These are phyloP conservation scores for Boehmeria nivea DNA, from an alignment of 306 rosid species.

Conservation along the genomic window DNA sequence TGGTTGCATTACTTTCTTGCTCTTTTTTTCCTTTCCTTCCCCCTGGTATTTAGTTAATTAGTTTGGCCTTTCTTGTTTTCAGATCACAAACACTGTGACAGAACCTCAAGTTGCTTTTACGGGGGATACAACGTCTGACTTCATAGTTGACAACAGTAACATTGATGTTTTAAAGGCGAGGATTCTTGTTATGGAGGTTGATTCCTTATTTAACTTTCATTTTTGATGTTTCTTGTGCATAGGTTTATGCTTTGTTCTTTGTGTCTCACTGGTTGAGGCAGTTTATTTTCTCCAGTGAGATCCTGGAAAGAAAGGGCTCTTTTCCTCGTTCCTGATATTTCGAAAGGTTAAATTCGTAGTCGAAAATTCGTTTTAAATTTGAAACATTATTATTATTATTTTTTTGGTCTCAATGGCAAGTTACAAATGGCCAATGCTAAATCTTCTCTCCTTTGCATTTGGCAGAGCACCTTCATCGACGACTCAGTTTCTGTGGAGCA, in stretches of 20 bases:
- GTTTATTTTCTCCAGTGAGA: too few species aligned
- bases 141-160: slow-evolving; percentile 57
- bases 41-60: background rate
- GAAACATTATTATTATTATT: too few species aligned
- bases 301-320: too few species aligned
- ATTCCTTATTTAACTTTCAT: slow-evolving; percentile 15
- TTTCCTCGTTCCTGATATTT: too few species aligned
- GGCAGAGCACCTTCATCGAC: slow-evolving; percentile 74
- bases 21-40: background rate
- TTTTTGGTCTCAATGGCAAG: too few species aligned
- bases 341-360: too few species aligned
- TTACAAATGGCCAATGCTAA: background rate
- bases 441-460: background rate
- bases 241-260: background rate
- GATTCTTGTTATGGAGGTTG: slow-evolving; percentile 84
- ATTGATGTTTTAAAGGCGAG: slow-evolving; percentile 66
- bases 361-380: too few species aligned
- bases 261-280: background rate
- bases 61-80: slow-evolving; percentile 30
- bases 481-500: slow-evolving; percentile 62
- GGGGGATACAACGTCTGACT: slow-evolving; percentile 81
- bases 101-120: slow-evolving; percentile 93
- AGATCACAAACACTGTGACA: slow-evolving; percentile 68
- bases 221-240: too few species aligned
- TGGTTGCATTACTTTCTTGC: too few species aligned